Base-by-base conservation (phyloP, 2,329 filamentous ascomycete genomes). In the Fusarium xylarioides region DNA sequence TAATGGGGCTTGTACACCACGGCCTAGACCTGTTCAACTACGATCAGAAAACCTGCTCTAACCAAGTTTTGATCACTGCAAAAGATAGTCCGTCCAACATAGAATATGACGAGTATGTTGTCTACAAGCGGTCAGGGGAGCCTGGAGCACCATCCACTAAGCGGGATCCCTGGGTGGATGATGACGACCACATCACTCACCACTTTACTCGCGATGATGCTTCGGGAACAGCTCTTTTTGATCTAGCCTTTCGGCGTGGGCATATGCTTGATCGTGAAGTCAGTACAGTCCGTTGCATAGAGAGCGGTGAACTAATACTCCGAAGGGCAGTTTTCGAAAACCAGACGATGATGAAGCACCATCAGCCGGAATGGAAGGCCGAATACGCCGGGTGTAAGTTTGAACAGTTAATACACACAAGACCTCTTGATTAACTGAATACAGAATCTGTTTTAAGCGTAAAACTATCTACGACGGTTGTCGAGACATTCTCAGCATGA, bases 41-140 rank as follows among this genome's bases (percentile, higher is more conserved):
- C 67, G 81, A 82, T 71, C 81, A 80, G 52, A 71, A 75, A 40
- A 69, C 73, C 52, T 77, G 80, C 49, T 79, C 80, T 44, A 74
- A 73, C n/a, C 79, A 81, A 55, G 76, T 82, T 47, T 76, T 82
- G n/a, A 74, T 83, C 50, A 77, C 73, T 11, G 74, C 78, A 15
- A 69, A 78, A 9, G 72, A 73, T 9, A 71, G 76, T 11, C 73
- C 71, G 38, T 82, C 81, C 28, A 79, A 80, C 57, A 75, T 82
- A 35, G 82, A 80, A 57, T 83, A 82, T 42, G 81, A 83, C 38
- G 81, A 83, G 71, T 83, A 82, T 53, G 81, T 82, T 30, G 81
- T 82, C 44, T 83, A 81, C 44, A 79, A 77, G 47, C 71, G 74
- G 59, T 61, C 67, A 37, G 67, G 76, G 52, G 70, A 70, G 16